Percentiles rank a stretch among this genome's conserved stretches.
These are phyloP conservation scores for Babesia divergens DNA, from an alignment of 169 alveolate species.

Conservation along the genomic window DNA sequence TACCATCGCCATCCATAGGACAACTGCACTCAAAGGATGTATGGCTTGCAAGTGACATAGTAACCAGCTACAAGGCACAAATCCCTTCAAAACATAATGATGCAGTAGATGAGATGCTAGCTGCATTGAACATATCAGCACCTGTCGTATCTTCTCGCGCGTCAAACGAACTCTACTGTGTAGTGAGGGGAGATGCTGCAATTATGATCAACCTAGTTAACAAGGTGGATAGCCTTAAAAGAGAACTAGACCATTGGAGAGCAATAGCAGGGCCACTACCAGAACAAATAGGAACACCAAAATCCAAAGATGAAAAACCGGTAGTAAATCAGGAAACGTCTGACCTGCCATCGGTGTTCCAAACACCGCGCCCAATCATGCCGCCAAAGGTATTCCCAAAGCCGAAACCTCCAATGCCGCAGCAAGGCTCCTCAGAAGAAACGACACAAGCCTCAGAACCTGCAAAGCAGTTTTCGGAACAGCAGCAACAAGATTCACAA, in stretches of 20 bases:
- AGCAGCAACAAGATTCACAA: neutral
- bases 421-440: neutral
- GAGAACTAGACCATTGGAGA: constrained; percentile 62
- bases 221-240: constrained; percentile 59
- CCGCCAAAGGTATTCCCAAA: constrained; percentile 13
- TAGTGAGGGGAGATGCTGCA: constrained; percentile 65
- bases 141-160: constrained; percentile 63
- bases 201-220: constrained; percentile 60
- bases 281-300: constrained; percentile 17
- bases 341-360: constrained; percentile 10
- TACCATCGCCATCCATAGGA: constrained; percentile 59
- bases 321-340: neutral
- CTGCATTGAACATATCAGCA: constrained; percentile 56
- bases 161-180: constrained; percentile 63
- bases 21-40: constrained; percentile 43
- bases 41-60: constrained; percentile 59
- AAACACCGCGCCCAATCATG: constrained; percentile 31
- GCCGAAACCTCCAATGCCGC: constrained; percentile 5
- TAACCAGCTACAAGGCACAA: constrained; percentile 50
- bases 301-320: constrained; percentile 22
- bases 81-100: constrained; percentile 56
- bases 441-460: too few species aligned
- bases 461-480: neutral
- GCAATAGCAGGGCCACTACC: constrained; percentile 17
- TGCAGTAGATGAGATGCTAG: constrained; percentile 61